These are phyloP conservation scores for Fusarium luffae DNA, from an alignment of 2,329 filamentous ascomycete genomes.

Conservation along the genomic window DNA sequence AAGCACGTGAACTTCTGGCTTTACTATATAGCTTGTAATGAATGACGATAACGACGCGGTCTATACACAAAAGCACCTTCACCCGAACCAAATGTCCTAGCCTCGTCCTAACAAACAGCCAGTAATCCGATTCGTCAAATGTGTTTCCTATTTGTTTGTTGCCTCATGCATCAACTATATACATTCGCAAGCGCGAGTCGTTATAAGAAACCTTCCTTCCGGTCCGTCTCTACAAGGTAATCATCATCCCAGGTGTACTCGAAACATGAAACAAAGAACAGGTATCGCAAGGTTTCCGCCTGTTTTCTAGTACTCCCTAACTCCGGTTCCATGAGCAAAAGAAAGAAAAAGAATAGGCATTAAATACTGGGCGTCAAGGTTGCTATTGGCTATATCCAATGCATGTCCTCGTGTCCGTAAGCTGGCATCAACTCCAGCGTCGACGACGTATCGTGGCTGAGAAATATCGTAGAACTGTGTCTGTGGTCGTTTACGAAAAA, in stretches of 20 bases:
- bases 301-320: conserved; percentile 24
- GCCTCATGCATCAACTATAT: conserved; percentile 35
- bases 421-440: conserved; percentile 7
- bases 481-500: conserved; percentile 19
- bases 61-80: background rate
- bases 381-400: conserved; percentile 29
- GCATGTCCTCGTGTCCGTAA: conserved; percentile 3
- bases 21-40: conserved; percentile 13
- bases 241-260: conserved; percentile 10
- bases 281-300: conserved; percentile 31
- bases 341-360: conserved; percentile 11
- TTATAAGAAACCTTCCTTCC: conserved; percentile 8
- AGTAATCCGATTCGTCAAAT: conserved; percentile 3
- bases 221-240: conserved; percentile 15
- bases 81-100: background rate
- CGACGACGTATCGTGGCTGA: conserved; percentile 11
- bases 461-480: conserved; percentile 1
- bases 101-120: background rate
- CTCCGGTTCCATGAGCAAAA: conserved; percentile 22
- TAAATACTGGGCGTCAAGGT: conserved; percentile 20
- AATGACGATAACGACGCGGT: conserved; percentile 2
- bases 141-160: conserved; percentile 21
- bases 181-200: conserved; percentile 17
- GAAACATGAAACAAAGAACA: conserved; percentile 21
- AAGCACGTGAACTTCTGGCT: background rate